phyloP scores from a whole-genome alignment of 768 basidiomycete genomes.

The Sistotremastrum niveocremeum region DNA sequence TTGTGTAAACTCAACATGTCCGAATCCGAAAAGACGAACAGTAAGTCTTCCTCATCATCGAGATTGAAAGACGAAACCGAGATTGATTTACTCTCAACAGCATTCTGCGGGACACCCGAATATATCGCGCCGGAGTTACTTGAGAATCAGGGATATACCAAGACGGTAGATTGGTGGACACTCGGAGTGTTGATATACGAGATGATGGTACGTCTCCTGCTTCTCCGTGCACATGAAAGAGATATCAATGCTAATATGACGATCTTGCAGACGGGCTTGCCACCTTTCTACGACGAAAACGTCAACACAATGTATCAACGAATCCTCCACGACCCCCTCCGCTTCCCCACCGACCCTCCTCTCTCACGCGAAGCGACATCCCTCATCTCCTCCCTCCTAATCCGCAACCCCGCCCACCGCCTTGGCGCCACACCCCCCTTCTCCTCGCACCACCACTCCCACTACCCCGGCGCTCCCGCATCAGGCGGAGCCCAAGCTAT shows the following conservation, averaged over 20 bases:
- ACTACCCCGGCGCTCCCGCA: slow-evolving; percentile 76
- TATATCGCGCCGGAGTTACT: slow-evolving; percentile 97
- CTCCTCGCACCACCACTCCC: slow-evolving; percentile 75
- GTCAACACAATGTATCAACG: slow-evolving; percentile 97
- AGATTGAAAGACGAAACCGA: slow-evolving; percentile 1
- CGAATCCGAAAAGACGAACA: slow-evolving; percentile 94
- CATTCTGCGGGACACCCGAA: slow-evolving; percentile 97
- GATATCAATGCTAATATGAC: not conserved
- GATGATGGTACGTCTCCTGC: slow-evolving; percentile 57
- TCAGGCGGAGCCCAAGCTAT: slow-evolving; percentile 91
- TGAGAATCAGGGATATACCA: slow-evolving; percentile 93
- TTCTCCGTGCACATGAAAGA: not conserved
- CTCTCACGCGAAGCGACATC: slow-evolving; percentile 80
- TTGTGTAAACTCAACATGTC: slow-evolving; percentile 96
- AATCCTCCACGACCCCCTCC: slow-evolving; percentile 84
- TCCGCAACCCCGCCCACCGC: slow-evolving; percentile 74
- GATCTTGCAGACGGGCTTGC: slow-evolving; percentile 66
- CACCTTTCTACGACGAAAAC: slow-evolving; percentile 98
- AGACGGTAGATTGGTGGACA: slow-evolving; percentile 99
- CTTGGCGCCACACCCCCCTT: slow-evolving; percentile 86
- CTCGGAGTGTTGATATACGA: slow-evolving; percentile 92
- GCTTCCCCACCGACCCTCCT: slow-evolving; percentile 62
- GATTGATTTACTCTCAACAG: slow-evolving; percentile 22
- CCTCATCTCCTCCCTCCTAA: slow-evolving; percentile 78
- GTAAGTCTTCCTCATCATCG: slow-evolving; percentile 27